phyloP scores from a whole-genome alignment of 2,329 filamentous ascomycete genomes.

The Ascochyta clinopodiicola region DNA sequence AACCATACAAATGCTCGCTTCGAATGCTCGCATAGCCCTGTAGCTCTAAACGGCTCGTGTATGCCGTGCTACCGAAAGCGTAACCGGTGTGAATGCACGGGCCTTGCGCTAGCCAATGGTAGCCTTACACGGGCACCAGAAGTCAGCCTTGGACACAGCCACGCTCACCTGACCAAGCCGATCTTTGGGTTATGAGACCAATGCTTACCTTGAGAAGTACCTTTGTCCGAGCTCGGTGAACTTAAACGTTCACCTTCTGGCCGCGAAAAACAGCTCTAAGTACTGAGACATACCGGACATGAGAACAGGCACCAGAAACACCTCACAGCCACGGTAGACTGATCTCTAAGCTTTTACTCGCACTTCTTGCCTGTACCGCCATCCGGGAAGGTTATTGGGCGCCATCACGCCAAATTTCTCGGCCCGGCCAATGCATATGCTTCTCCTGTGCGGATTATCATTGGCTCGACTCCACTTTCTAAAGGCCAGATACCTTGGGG shows the following conservation, averaged over 20 bases:
- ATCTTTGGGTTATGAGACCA: neutral
- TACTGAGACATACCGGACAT: neutral
- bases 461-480: conserved; percentile 4
- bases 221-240: neutral
- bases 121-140: neutral
- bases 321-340: neutral
- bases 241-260: neutral
- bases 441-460: neutral
- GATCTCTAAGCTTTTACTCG: neutral
- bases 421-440: conserved; percentile 6
- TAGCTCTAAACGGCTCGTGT: neutral
- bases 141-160: conserved; percentile 28
- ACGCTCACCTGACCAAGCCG: conserved; percentile 9
- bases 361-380: neutral
- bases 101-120: neutral
- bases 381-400: neutral
- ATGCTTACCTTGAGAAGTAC: neutral
- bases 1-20: neutral
- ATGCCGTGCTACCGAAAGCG: conserved; percentile 9
- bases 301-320: neutral
- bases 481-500: neutral
- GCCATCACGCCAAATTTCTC: conserved; percentile 5
- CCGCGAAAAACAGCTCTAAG: neutral
- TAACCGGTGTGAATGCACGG: conserved; percentile 16
- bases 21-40: conserved; percentile 2